Evolutionary conservation across 2,329 filamentous ascomycete species (phyloP), one percentile per base, ranked within the genome.

Genomic region (Mycosphaerelloides madeirae): DNA sequence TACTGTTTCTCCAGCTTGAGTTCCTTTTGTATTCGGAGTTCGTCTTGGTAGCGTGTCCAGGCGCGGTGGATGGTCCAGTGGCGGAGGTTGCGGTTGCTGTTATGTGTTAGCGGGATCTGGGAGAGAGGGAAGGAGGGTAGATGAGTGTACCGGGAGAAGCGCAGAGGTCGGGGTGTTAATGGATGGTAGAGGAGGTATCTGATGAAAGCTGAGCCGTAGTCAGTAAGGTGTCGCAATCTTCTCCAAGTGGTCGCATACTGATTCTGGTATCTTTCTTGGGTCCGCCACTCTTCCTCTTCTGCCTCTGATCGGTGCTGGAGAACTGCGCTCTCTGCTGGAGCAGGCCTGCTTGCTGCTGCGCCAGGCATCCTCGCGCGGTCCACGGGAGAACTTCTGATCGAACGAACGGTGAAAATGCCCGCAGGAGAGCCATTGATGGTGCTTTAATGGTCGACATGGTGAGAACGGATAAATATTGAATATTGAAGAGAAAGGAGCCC

Each of bases 1-100:
- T 90, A 89, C 73, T 81, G 80, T 32, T 86, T 76, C 70, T 88
- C 80, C 36, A 96, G 77, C 65, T 90, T 87, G 43, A 76, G 71
- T 63, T 86, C 77, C 40, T 81, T 76, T 29, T 73, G 70, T 53
- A 78, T 73, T 38, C 82, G 81, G 59, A 82, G 77, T 64, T 85
- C 79, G 56, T 83, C 78, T 59, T 83, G 81, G 70, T 84, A 85
- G 22, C 97, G 76, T 60, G 87, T 77, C 88, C 90, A 97, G 16
- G 91, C 91, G 58, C 93, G 89, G 75, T 97, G 90, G 68, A 98
- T 97, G 40, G 93, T 97, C 93, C 93, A 98, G 76, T 98, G 93
- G 36, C 93, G 87, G 53, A 98, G 81, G 68, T 82, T 79, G 44
- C 93, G 83, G 68, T 85, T 85, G 58, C 57, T 53, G 35, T 29